Conservation (phyloP, 2,329 filamentous ascomycete genomes). For the Teratosphaeria pseudoeucalypti region DNA sequence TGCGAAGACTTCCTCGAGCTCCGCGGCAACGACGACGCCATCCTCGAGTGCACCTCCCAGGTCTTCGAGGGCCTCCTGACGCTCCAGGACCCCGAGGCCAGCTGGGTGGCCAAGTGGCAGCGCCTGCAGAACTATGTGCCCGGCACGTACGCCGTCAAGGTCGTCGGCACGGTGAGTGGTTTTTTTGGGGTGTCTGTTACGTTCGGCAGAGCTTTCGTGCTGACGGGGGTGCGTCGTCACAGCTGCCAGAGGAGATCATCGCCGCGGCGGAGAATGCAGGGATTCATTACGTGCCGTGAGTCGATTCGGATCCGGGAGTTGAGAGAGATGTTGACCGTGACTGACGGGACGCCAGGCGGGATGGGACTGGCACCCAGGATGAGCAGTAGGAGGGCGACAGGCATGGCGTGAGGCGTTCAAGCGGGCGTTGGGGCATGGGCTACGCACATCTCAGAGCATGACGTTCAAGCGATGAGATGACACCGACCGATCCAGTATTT, state of each 20-base stretch:
- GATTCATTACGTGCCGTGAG: conserved; percentile 50
- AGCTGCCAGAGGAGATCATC: conserved; percentile 49
- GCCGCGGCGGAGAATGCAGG: conserved; percentile 48
- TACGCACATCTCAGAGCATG: not conserved
- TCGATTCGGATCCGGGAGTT: not conserved
- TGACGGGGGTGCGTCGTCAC: conserved; percentile 3
- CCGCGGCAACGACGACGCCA: conserved; percentile 58
- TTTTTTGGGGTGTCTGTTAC: too few species aligned
- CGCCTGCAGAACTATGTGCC: conserved; percentile 77
- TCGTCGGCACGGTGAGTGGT: conserved; percentile 60
- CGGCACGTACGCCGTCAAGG: conserved; percentile 90
- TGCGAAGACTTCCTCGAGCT: conserved; percentile 89
- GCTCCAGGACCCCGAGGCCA: conserved; percentile 67
- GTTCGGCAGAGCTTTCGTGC: not conserved
- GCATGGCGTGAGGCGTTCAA: conserved; percentile 2
- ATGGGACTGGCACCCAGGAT: conserved; percentile 11
- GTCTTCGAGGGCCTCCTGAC: conserved; percentile 91
- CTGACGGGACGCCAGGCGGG: conserved; percentile 7
- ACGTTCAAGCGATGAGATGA: not conserved
- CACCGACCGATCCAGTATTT: not conserved
- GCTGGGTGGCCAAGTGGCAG: conserved; percentile 97
- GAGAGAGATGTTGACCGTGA: not conserved
- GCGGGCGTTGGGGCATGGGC: not conserved
- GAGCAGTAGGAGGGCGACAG: conserved; percentile 6
- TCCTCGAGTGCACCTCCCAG: conserved; percentile 88